phyloP scores from a whole-genome alignment of 306 rosid genomes.

The Acacia melanoxylon region DNA sequence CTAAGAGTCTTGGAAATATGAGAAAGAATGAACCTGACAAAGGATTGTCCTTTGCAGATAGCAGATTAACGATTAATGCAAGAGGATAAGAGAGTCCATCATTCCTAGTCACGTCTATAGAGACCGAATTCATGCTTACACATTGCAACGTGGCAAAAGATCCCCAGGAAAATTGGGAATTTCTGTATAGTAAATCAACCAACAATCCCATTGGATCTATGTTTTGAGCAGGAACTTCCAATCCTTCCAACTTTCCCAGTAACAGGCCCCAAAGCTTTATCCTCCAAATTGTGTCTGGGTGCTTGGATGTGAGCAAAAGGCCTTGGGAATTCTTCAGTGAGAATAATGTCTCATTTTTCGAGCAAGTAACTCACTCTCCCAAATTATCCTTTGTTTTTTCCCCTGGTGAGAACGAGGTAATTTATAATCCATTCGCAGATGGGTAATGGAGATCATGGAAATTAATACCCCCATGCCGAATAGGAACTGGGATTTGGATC shows the following conservation, averaged over 20 bases:
- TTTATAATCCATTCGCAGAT: neutral
- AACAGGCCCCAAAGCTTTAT: neutral
- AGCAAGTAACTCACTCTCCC: neutral
- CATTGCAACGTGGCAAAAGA: neutral
- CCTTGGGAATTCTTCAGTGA: neutral
- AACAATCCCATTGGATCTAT: neutral
- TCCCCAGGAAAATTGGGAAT: neutral
- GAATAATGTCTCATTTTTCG: neutral
- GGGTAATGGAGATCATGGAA: neutral
- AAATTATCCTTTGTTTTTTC: too few relatives aligned
- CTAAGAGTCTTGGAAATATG: neutral
- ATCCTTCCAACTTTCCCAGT: neutral
- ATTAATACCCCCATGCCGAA: neutral
- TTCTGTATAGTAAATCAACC: neutral
- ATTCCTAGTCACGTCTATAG: neutral
- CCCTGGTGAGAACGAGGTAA: neutral
- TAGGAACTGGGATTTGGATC: neutral
- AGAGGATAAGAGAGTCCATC: neutral
- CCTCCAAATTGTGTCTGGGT: neutral
- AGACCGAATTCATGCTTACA: neutral
- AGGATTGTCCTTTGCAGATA: neutral
- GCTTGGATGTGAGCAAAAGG: too few relatives aligned
- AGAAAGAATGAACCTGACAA: neutral
- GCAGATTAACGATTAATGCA: neutral
- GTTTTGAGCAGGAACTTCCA: neutral